A percentile compares a stretch with the other conserved stretches of the same genome.
Evolutionary conservation across 306 rosid genomes (phyloP).

Genomic region (Casuarina cunninghamiana): DNA sequence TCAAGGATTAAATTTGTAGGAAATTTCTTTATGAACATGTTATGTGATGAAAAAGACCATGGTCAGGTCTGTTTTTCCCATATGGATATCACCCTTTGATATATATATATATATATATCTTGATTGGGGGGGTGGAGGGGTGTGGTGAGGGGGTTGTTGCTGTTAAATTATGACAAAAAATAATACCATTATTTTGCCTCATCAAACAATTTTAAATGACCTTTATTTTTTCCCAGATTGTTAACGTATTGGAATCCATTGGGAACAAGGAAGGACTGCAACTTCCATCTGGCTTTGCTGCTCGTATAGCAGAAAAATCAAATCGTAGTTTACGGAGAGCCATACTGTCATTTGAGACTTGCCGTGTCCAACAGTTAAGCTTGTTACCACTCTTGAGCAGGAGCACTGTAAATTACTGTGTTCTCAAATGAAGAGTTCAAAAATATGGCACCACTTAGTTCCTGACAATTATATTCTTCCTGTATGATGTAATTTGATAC

Average conservation of each 20-base stretch:
- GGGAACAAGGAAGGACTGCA: constrained; percentile 88
- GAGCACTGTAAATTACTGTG: not conserved
- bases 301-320: constrained; percentile 78
- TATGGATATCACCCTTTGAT: not conserved
- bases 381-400: constrained; percentile 17
- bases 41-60: not conserved
- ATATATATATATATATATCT: no score
- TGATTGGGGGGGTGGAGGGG: no score
- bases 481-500: constrained; percentile 26
- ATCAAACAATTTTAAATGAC: not conserved
- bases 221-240: constrained; percentile 50
- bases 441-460: constrained; percentile 17
- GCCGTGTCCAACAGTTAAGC: constrained; percentile 87
- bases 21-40: no score
- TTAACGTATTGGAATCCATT: constrained; percentile 65
- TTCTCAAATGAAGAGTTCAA: not conserved
- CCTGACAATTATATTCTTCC: constrained; percentile 24
- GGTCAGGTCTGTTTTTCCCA: no score
- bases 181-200: not conserved
- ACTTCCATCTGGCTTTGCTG: constrained; percentile 71
- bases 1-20: not conserved
- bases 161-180: not conserved
- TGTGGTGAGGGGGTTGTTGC: not conserved
- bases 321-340: constrained; percentile 85
- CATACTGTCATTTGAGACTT: constrained; percentile 82